Evolutionary conservation across 495 filamentous ascomycete species (phyloP), one percentile per base, ranked within the genome.

Genomic region (Podospora didyma): DNA sequence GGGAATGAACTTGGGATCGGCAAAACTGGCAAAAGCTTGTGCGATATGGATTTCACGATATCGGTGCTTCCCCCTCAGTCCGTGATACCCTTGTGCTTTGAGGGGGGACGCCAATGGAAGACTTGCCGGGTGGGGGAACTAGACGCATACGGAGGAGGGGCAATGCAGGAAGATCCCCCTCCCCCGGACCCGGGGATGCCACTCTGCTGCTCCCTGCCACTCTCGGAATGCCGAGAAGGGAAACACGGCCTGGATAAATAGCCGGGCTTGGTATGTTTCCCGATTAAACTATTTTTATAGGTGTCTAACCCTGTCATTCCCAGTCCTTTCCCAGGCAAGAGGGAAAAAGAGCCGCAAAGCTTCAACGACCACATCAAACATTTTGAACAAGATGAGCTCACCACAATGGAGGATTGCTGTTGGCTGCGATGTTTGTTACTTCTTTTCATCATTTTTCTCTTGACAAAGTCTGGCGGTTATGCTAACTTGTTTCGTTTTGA

Each of bases 371-470:
- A n/a, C n/a, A 49, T 16, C 24, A 20, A 49, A 9, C n/a, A n/a
- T n/a, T 19, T 49, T 7, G 23, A 61, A 16, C 31, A 59, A 12
- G 44, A 76, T 72, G 69, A 69, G 67, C 44, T 62, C 67, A 54
- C 72, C 71, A 51, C 69, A 69, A 57, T 79, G 76, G 76, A 74
- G 63, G 54, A 77, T 79, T 28, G 76, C 72, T 28, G 61, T 79
- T 52, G 76, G 73, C 48, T 71, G 73, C 60, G 76, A 79, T 68
- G 76, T 77, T 19, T 61, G 76, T 73, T 66, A 62, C 52, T 53
- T 22, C 51, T 52, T 56, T 17, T 49, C 47, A 28, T 21, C 23
- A 22, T 44, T 52, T 26, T 17, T 23, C 7, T 10, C 14, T 58
- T 4, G 24, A 37, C 9, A 9, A 31, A 31, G 26, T 31, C 26